phyloP scores from a whole-genome alignment of 352 stramenopile species.

The Globisporangium middletonii region DNA sequence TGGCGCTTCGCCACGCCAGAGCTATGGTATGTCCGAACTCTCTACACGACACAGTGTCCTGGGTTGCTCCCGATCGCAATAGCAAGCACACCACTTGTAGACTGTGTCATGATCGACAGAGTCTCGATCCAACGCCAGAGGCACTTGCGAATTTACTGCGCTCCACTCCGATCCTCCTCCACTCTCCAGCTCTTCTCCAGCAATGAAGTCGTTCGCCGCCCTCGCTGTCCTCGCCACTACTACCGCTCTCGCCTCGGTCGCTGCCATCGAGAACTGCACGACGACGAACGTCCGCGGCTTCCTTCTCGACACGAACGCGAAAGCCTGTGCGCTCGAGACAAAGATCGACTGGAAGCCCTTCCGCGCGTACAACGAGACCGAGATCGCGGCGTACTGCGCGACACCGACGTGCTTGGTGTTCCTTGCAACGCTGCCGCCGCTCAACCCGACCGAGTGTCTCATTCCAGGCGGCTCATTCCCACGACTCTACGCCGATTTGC shows the following conservation, averaged over 20 bases:
- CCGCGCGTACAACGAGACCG: slow-evolving; percentile 3
- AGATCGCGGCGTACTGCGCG: slow-evolving; percentile 4
- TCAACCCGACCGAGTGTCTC: slow-evolving; percentile 4
- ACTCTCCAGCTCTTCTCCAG: no score
- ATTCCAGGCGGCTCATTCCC: background rate
- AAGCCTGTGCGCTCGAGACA: background rate
- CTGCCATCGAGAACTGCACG: background rate
- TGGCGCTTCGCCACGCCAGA: no score
- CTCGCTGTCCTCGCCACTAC: background rate
- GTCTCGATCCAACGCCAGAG: no score
- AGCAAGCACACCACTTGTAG: no score
- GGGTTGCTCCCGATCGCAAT: no score
- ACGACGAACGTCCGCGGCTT: background rate
- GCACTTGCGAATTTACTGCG: no score
- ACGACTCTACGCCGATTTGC: background rate
- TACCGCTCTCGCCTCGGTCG: background rate
- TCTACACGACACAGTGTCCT: no score
- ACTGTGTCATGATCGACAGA: no score
- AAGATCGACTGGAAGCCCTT: slow-evolving; percentile 1
- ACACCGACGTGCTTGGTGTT: slow-evolving; percentile 1
- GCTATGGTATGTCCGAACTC: no score
- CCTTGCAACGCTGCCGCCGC: slow-evolving; percentile 3
- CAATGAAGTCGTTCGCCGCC: no score
- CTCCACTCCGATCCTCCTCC: no score
- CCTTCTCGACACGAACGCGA: background rate